These are phyloP conservation scores for Colletotrichum karsti DNA, from an alignment of 2,329 filamentous ascomycete genomes.

Conservation along the genomic window DNA sequence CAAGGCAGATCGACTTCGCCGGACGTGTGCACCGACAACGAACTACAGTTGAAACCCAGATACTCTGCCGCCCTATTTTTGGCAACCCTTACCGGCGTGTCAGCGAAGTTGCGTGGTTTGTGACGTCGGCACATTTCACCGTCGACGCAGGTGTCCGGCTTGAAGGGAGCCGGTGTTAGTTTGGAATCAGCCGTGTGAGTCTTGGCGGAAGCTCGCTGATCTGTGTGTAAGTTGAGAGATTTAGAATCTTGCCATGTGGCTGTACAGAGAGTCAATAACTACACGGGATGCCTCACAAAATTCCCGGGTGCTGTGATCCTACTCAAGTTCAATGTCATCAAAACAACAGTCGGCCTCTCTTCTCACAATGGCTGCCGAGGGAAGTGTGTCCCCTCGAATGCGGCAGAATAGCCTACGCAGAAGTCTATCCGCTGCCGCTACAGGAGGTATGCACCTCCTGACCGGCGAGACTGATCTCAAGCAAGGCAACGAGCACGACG, in stretches of 20 bases:
- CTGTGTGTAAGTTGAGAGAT: not conserved
- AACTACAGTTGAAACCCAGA: not conserved
- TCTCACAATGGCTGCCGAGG: not conserved
- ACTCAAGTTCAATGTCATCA: not conserved
- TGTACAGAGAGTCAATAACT: not conserved
- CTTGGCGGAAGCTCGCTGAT: not conserved
- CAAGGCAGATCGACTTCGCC: not conserved
- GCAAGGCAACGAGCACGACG: not conserved
- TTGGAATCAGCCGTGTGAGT: not conserved
- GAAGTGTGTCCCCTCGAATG: not conserved
- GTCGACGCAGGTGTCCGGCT: not conserved
- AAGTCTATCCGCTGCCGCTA: not conserved
- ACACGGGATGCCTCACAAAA: not conserved
- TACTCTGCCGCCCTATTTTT: not conserved
- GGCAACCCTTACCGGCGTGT: not conserved
- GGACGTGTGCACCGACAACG: not conserved
- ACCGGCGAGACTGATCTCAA: conserved; percentile 5
- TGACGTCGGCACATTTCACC: not conserved
- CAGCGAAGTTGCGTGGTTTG: not conserved
- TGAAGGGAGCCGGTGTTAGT: not conserved
- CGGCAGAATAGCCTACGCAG: not conserved
- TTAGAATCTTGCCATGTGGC: not conserved
- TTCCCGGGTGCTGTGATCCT: not conserved
- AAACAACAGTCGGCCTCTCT: not conserved
- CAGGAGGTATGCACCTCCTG: not conserved